Percentiles rank a stretch among this genome's conserved stretches.
phyloP scores from a whole-genome alignment of 768 basidiomycete genomes.

The Mycena vulgaris region DNA sequence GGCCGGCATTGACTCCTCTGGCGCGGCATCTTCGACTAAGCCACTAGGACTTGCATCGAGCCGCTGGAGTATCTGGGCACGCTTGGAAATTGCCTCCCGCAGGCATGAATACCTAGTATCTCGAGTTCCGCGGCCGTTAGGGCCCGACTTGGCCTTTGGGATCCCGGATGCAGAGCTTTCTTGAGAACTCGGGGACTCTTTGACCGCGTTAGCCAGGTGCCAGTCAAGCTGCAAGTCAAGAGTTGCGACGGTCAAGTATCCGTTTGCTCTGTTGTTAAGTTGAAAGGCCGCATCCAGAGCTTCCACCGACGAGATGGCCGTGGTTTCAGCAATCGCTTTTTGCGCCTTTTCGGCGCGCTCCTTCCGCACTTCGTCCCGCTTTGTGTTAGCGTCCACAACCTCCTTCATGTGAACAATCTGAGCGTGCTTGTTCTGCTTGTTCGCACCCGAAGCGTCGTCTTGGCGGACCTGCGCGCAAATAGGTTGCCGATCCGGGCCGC shows the following conservation, averaged over 20 bases:
- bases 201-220: slow-evolving; percentile 7
- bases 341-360: background rate
- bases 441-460: background rate
- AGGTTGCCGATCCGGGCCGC: background rate
- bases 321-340: background rate
- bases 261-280: background rate
- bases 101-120: background rate
- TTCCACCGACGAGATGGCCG: background rate
- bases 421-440: background rate
- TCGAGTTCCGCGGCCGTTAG: slow-evolving; percentile 7
- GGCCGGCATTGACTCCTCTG: background rate
- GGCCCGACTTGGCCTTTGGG: slow-evolving; percentile 8
- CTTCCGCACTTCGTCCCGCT: background rate
- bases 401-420: slow-evolving; percentile 23
- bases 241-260: background rate
- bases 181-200: background rate
- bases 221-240: slow-evolving; percentile 13
- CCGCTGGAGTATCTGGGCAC: background rate
- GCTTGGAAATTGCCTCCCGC: background rate
- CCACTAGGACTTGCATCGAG: too few relatives aligned
- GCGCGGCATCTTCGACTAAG: background rate
- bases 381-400: background rate
- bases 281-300: slow-evolving; percentile 6
- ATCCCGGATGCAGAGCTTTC: slow-evolving; percentile 5
- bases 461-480: slow-evolving; percentile 15